A percentile compares a stretch with the other conserved stretches of the same genome.
These are phyloP conservation scores for Pezicula carpinea DNA, from an alignment of 2,329 filamentous ascomycete genomes.

Conservation along the genomic window DNA sequence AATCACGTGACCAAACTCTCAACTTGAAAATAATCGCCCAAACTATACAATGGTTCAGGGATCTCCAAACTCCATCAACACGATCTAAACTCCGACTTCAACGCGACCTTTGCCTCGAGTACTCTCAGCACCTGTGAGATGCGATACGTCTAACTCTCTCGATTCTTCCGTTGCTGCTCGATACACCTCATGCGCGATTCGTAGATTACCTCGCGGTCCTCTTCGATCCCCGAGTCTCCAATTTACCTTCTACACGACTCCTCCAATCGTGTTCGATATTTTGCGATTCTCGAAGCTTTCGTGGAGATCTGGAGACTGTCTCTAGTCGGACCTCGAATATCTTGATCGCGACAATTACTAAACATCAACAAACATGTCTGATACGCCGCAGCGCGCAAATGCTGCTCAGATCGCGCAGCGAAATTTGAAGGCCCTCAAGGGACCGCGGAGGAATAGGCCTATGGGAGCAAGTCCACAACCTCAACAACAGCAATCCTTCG, in stretches of 20 bases:
- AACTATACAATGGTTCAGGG: not conserved
- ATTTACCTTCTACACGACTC: not conserved
- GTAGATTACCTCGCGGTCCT: not conserved
- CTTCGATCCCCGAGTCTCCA: not conserved
- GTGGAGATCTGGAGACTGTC: too few species aligned
- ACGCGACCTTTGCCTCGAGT: constrained; percentile 1
- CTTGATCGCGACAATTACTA: too few species aligned
- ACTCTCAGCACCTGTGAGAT: not conserved
- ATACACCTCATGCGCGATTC: not conserved
- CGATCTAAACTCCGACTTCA: constrained; percentile 1
- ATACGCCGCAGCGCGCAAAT: constrained; percentile 6
- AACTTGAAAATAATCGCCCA: too few species aligned
- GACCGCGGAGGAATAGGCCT: constrained; percentile 1
- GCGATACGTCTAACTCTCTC: not conserved
- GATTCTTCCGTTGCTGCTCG: not conserved
- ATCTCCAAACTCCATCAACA: not conserved
- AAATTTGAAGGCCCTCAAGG: constrained; percentile 6
- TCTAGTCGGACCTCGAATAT: not conserved
- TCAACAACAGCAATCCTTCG: constrained; percentile 4
- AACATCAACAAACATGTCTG: constrained; percentile 3
- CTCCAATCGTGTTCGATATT: not conserved
- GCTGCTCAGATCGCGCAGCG: constrained; percentile 10
- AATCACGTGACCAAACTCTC: not conserved
- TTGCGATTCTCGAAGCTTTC: not conserved
- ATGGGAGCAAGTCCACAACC: constrained; percentile 1